Evolutionary conservation across 768 basidiomycete species (phyloP), one percentile per base, ranked within the genome.

Genomic region (Boletus rubroflammeus): DNA sequence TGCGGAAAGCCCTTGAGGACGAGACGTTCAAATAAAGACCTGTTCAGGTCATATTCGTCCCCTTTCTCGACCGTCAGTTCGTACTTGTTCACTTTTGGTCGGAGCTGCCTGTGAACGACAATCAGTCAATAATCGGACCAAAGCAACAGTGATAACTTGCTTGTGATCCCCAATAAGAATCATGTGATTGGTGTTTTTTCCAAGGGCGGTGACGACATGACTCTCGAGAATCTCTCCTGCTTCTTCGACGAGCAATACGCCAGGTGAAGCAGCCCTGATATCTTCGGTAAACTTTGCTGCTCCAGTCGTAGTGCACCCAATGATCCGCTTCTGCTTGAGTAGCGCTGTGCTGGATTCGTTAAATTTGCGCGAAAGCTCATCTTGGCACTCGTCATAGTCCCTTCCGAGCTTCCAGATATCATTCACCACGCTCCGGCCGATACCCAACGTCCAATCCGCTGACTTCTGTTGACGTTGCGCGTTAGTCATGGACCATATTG

Each of bases 141-240:
- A 25, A 41, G 21, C 5, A 13, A 11, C 8, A 15, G 25, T 5
- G n/a, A 26, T n/a, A 43, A 67, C 80, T 14, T 68, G 86, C 86
- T 87, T 81, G 66, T 88, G 86, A 60, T 88, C 86, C 0, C 86
- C 86, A 29, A 88, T 88, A 5, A 88, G 71, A 58, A 88, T 80
- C 49, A 87, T 62, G 29, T 86, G 83, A 4, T 70, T 66, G 0
- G 79, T 79, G 1, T 71, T 53, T 2, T 54, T 53, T 0, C 78
- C 77, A 5, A 88, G 67, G 0, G 86, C 79, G 0, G 84, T 84
- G 36, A 88, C 56, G 35, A 85, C 69, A 59, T 88, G 86, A 53
- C 81, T 83, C 61, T 87, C 86, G 2, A 88, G 64, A 41, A 87
- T 86, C 57, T 88, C 86, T 6, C 86, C 86, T 0, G 86, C 86